phyloP scores from a whole-genome alignment of 2,329 filamentous ascomycete genomes.

The Paracorniculantispora psalliotae region DNA sequence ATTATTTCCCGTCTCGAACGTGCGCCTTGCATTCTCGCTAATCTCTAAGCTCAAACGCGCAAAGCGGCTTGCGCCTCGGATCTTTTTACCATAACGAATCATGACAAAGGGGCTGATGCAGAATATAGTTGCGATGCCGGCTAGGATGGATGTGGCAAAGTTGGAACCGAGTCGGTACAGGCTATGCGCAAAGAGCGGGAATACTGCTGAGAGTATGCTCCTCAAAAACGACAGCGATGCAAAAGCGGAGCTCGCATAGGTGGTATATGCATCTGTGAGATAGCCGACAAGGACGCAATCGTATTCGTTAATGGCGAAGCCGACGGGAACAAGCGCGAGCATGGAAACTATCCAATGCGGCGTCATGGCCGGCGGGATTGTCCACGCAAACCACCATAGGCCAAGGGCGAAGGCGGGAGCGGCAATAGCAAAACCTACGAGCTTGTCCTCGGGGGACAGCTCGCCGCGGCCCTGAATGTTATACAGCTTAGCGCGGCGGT shows the following conservation, averaged over 20 bases:
- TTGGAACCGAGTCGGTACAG: not conserved
- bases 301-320: conserved; percentile 44
- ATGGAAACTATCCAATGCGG: conserved; percentile 36
- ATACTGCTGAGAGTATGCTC: not conserved
- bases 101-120: not conserved
- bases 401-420: conserved; percentile 37
- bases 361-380: conserved; percentile 35
- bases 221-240: conserved; percentile 4
- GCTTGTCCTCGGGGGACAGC: conserved; percentile 37
- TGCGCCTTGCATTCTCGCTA: not conserved
- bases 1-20: not conserved
- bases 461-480: not conserved
- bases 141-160: conserved; percentile 1
- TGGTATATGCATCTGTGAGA: conserved; percentile 1
- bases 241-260: conserved; percentile 2
- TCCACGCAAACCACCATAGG: conserved; percentile 43
- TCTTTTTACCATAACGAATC: conserved; percentile 2
- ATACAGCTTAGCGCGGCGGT: not conserved
- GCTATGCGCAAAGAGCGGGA: conserved; percentile 2
- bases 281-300: conserved; percentile 12
- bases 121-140: conserved; percentile 3
- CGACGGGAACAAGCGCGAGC: conserved; percentile 36
- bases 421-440: conserved; percentile 41
- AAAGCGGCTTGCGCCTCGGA: conserved; percentile 2
- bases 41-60: conserved; percentile 1